Evolutionary conservation across 352 stramenopile genomes (phyloP).

Genomic region (Phytophthora kernoviae): DNA sequence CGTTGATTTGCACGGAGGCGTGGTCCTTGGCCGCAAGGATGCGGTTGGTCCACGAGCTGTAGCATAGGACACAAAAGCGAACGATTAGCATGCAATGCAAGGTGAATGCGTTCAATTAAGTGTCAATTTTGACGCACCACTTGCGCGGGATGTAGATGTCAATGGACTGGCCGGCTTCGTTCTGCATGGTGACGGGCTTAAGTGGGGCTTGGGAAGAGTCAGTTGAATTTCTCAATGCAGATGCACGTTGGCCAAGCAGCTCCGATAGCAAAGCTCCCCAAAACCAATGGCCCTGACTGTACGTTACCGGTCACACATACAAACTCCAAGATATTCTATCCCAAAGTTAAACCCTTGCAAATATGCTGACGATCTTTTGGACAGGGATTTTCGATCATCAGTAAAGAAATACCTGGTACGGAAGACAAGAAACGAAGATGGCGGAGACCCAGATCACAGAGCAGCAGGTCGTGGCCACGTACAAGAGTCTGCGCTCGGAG

Average conservation of each 20-base stretch:
- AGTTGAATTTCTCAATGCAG: constrained; percentile 73
- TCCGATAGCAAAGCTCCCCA: constrained; percentile 1
- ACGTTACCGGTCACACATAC: constrained; percentile 77
- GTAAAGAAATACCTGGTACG: constrained; percentile 7
- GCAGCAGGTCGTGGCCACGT: constrained; percentile 86
- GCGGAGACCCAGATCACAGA: constrained; percentile 70
- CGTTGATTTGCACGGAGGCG: constrained; percentile 97
- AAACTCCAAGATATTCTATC: constrained; percentile 39
- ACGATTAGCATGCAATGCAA: constrained; percentile 6
- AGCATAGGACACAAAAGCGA: constrained; percentile 1
- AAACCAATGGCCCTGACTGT: constrained; percentile 87
- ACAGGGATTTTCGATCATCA: constrained; percentile 11
- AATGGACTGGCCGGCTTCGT: constrained; percentile 97
- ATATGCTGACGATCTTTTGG: constrained; percentile 12
- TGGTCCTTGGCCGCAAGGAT: constrained; percentile 98
- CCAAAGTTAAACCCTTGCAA: constrained; percentile 1
- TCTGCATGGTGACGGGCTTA: constrained; percentile 92
- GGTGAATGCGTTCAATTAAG: not conserved
- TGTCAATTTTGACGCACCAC: constrained; percentile 67
- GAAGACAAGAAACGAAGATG: constrained; percentile 28
- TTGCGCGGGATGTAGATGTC: constrained; percentile 99
- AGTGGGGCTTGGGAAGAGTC: constrained; percentile 46
- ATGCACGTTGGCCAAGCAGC: not conserved
- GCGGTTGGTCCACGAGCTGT: constrained; percentile 97
- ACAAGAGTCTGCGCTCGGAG: constrained; percentile 86